Evolutionary conservation across 148 eudicot species (phyloP), one percentile per base, ranked within the genome.

Genomic region (Camellia granthamiana): DNA sequence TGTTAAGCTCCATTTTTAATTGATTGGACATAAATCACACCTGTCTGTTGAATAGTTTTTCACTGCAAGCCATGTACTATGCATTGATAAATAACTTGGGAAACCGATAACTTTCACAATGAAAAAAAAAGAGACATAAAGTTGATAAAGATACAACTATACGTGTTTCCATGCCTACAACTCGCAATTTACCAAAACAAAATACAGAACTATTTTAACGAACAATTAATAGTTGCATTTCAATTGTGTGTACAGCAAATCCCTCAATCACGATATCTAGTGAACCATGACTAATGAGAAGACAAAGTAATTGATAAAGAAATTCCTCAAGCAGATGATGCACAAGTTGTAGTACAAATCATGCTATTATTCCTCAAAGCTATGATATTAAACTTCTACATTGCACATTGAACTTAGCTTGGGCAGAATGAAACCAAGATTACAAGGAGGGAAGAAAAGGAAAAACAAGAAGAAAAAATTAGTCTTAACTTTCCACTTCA

Each of bases 401-500:
- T n/a, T 77, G 7, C 23, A 12, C 41, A 13, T 51, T 77, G 60
- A 64, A 63, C 41, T 12, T 65, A 47, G 58, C 49, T 71, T 18
- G 4, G 4, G 59, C 18, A 49, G 0, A 65, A 38, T 4, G 14
- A 38, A 65, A 16, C 12, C 60, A 66, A 51, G 43, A 77, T 77
- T 66, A 77, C 72, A 47, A 13, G 1, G 52, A 54, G 43, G 30
- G 59, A 51, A 23, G 30, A 23, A 9, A 74, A 12, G 42, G 71
- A 77, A n/a, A 67, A 55, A 30, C n/a, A 63, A 38, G 38, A 74
- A 43, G 47, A 44, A 59, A 67, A 38, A 67, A 47, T 72, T 74
- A 77, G 3, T 42, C 16, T 60, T 80, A 18, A 23, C 61, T 82
- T 77, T 88, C 86, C 69, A 72, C 51, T 18, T 87, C 92, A 84